Conservation (phyloP, 2,329 filamentous ascomycete genomes). For the Colletotrichum abscissum region DNA sequence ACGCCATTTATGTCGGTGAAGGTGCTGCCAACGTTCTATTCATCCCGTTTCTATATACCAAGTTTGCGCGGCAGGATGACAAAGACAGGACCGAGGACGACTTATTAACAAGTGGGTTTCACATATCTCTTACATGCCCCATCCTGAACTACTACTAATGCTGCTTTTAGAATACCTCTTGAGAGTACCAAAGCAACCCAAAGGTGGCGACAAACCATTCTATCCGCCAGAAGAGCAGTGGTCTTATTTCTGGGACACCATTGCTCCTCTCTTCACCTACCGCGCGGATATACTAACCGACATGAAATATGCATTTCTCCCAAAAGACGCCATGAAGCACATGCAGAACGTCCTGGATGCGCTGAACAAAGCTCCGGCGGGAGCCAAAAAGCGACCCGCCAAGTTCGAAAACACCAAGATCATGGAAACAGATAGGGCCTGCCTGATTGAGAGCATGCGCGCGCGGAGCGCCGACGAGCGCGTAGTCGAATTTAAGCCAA, state of each 20-base stretch:
- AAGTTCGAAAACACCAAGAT: conserved; percentile 53
- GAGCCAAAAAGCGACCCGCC: conserved; percentile 4
- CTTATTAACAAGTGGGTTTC: conserved; percentile 4
- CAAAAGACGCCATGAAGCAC: conserved; percentile 49
- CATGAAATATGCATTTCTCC: conserved; percentile 64
- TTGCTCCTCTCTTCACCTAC: conserved; percentile 64
- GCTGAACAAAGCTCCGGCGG: conserved; percentile 12
- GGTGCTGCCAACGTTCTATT: conserved; percentile 81
- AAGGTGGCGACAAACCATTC: conserved; percentile 44
- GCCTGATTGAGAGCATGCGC: conserved; percentile 82
- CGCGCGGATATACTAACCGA: conserved; percentile 61
- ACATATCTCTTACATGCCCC: too few species aligned
- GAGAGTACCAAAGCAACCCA: conserved; percentile 51
- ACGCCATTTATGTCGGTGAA: conserved; percentile 64
- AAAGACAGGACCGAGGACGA: conserved; percentile 10
- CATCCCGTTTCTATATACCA: conserved; percentile 51
- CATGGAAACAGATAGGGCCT: conserved; percentile 39
- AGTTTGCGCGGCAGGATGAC: neutral
- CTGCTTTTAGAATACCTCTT: conserved; percentile 41
- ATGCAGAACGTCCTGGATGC: conserved; percentile 54
- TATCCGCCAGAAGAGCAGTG: conserved; percentile 52
- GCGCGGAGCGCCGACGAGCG: conserved; percentile 16
- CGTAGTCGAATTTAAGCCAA: conserved; percentile 83
- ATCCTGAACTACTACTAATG: conserved; percentile 38
- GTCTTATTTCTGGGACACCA: conserved; percentile 60